A percentile compares a stretch with the other conserved stretches of the same genome.
phyloP scores from a whole-genome alignment of 176 grass and related monocot species.

The Raddia distichophylla region DNA sequence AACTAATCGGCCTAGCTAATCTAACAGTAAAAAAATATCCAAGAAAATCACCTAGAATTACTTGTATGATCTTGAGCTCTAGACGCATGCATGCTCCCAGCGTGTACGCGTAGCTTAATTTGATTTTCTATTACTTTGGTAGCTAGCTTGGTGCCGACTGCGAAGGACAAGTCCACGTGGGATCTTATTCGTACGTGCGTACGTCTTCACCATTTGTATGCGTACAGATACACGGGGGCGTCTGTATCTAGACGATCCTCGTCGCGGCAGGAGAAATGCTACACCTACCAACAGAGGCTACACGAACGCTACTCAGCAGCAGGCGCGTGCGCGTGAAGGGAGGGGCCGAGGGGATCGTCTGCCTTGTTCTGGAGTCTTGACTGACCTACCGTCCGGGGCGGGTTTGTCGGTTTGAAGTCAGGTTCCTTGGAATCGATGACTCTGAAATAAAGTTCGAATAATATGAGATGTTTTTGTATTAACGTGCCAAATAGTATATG shows the following conservation, averaged over 20 bases:
- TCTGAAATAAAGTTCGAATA: too few species aligned
- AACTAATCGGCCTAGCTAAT: conserved; percentile 8
- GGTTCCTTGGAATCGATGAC: too few species aligned
- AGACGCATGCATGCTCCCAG: neutral
- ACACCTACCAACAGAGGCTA: neutral
- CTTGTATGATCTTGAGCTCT: neutral
- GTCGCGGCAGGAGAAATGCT: neutral
- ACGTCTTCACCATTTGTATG: neutral
- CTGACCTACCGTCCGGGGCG: too few species aligned
- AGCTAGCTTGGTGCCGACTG: neutral
- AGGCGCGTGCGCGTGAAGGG: neutral
- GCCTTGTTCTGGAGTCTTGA: too few species aligned
- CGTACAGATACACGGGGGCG: neutral
- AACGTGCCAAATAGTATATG: too few species aligned
- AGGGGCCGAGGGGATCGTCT: too few species aligned
- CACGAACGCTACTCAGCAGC: neutral
- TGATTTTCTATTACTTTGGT: neutral
- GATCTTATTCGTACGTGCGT: neutral
- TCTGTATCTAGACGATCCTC: neutral
- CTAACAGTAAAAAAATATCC: too few species aligned
- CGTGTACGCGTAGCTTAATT: neutral
- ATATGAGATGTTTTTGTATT: too few species aligned
- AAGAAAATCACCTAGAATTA: too few species aligned
- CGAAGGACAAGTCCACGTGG: conserved; percentile 1
- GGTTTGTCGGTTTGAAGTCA: too few species aligned